Base-by-base conservation (phyloP, 768 basidiomycete species). In the Calocybe cyanea region DNA sequence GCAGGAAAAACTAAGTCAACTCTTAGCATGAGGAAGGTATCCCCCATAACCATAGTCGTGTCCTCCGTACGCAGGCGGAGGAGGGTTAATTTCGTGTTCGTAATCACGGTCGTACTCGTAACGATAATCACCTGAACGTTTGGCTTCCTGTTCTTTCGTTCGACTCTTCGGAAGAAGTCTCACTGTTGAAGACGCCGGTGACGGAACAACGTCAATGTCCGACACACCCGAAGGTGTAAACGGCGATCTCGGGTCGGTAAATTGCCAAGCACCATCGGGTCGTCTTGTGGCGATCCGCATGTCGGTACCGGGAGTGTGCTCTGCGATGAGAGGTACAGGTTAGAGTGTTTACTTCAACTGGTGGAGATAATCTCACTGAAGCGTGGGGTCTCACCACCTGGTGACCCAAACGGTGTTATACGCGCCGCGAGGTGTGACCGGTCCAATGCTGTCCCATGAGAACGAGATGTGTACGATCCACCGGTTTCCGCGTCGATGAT, bases 271-370 rank as follows among this genome's bases (percentile, higher is more conserved):
- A 17, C 80, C 79, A 49, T 80, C 76, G 7, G 71, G 62, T 34
- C 73, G 66, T 38, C 78, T 71, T 34, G 65, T 60, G 1, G 79
- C 79, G 31, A 80, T 73, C 17, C 79, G 78, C 80, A 82, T 81
- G 57, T 76, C 73, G 46, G 65, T 58, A 10, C 78, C 78, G 0
- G 78, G 77, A 15, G 59, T 69, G 52, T 76, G 77, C 28, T 68
- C 80, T 81, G 23, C 20, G 33, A 38, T 1, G 46, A 32, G 38
- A 21, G 34, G 15, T 15, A 25, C 20, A 30, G 20, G 7, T 23
- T 28, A 15, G 34, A 21, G 15, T 13, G 34, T 2, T 13, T 31
- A 38, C 9, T 42, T 41, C 30, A 20, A 8, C n/a, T 28, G 24
- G 28, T 5, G 32, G 3, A 28, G 46, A 3, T 38, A 15, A 7